Conservation (phyloP, 78 protist species). For the slime mould (Dictyostelium discoideum) region dicty_2.7 NC_007090.3:3626001-3626500, state of each 20-base stretch:
- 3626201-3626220: neutral
- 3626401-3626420: constrained; percentile 50
- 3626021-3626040: constrained; percentile 65
- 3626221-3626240: neutral
- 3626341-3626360: constrained; percentile 8
- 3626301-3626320: constrained; percentile 46
- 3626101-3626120: constrained; percentile 30
- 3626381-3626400: constrained; percentile 40
- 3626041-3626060: constrained; percentile 60
- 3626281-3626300: neutral
- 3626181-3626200: constrained; percentile 59
- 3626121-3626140: constrained; percentile 7
- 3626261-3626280: neutral
- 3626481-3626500: constrained; percentile 1
- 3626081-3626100: constrained; percentile 45
- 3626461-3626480: neutral
- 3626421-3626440: constrained; percentile 40
- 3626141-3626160: constrained; percentile 42
- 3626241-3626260: neutral
- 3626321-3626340: constrained; percentile 45
- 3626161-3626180: constrained; percentile 45
- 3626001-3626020: constrained; percentile 62
- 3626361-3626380: constrained; percentile 46
- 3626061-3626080: constrained; percentile 3
- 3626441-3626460: constrained; percentile 31